phyloP scores from a whole-genome alignment of 2,329 filamentous ascomycete genomes.

The Trichophyton benhamiae region DNA sequence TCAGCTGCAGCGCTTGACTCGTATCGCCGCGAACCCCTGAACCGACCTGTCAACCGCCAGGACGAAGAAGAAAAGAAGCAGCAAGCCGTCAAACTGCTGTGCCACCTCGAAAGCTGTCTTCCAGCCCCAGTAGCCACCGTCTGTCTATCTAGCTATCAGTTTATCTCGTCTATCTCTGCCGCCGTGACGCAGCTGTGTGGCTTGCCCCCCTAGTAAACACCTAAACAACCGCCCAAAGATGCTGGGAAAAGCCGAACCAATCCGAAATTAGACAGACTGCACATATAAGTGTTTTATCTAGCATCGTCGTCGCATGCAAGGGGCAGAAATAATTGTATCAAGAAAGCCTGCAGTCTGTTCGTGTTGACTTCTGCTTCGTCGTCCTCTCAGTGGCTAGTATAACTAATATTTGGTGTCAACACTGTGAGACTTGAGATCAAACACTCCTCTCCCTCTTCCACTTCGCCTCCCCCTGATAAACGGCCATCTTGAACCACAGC shows the following conservation, averaged over 20 bases:
- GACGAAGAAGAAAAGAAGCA: neutral
- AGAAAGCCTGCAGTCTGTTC: no score
- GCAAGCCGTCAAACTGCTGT: neutral
- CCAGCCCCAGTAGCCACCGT: neutral
- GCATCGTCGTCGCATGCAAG: neutral
- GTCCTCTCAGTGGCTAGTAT: neutral
- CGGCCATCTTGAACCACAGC: neutral
- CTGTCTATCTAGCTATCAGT: neutral
- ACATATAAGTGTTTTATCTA: neutral
- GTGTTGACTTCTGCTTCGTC: no score
- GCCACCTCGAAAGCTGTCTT: neutral
- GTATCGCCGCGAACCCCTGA: neutral
- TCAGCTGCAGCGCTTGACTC: neutral
- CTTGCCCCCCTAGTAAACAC: neutral
- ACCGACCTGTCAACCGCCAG: neutral
- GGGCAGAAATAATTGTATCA: neutral
- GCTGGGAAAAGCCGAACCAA: neutral
- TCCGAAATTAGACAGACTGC: neutral
- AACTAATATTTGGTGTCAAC: no score
- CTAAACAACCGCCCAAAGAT: neutral
- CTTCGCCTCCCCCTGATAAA: neutral
- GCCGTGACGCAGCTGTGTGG: neutral
- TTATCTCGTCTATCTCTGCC: no score
- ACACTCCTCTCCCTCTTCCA: neutral
- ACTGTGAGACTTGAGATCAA: no score